Evolutionary conservation across 306 rosid species (phyloP).

Genomic region (Acacia acuminata): DNA sequence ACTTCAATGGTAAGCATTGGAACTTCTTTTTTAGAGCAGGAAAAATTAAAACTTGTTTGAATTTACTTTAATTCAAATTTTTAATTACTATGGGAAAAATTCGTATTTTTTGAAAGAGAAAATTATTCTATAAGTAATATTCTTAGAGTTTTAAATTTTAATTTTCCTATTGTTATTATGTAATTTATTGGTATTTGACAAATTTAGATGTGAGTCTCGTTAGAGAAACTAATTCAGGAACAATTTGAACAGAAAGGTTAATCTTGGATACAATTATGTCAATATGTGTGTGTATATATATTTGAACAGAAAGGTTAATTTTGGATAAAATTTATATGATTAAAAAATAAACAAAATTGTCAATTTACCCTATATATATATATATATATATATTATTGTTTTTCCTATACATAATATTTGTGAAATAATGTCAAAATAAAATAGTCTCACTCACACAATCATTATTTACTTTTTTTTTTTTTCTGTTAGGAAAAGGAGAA

Average conservation of each 20-base stretch:
- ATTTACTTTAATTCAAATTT: background rate
- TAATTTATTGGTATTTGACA: background rate
- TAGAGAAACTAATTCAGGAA: background rate
- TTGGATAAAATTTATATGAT: too few species aligned
- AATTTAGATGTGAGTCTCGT: background rate
- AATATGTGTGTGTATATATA: too few species aligned
- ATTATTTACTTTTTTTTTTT: background rate
- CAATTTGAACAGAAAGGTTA: background rate
- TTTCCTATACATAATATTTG: background rate
- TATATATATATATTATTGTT: background rate
- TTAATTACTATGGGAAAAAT: background rate
- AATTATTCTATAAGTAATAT: background rate
- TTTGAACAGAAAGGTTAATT: too few species aligned
- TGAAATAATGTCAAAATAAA: background rate
- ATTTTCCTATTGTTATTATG: background rate
- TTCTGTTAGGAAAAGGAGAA: constrained; percentile 31
- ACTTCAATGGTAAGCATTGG: constrained; percentile 51
- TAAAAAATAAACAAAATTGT: too few species aligned
- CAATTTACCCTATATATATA: too few species aligned
- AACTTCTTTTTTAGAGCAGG: background rate
- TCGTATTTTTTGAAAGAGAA: background rate
- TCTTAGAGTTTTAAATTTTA: too few species aligned
- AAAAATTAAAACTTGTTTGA: background rate
- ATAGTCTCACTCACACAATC: background rate
- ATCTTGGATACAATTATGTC: background rate